Conservation (phyloP, 257 asterid genomes). For the Nicotiana benthamiana region DNA sequence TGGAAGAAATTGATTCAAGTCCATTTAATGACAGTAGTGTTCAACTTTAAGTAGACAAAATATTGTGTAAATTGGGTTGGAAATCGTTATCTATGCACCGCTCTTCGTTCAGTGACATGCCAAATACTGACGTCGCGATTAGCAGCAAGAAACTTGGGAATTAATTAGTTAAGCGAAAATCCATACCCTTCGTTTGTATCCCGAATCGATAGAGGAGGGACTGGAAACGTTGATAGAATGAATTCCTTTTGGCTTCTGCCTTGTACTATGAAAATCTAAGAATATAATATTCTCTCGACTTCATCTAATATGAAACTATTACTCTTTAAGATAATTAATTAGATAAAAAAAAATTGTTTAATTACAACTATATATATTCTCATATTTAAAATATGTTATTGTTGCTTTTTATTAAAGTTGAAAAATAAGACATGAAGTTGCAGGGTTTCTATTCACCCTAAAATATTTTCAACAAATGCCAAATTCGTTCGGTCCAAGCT, state of each 20-base stretch:
- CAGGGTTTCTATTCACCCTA: not conserved
- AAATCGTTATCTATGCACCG: not conserved
- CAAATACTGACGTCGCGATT: not conserved
- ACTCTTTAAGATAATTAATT: not conserved
- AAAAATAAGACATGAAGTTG: not conserved
- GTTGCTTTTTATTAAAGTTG: not conserved
- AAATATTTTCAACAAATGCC: too few relatives aligned
- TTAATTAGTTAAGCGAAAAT: too few relatives aligned
- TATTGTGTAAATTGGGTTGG: not conserved
- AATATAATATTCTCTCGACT: not conserved
- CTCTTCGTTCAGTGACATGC: not conserved
- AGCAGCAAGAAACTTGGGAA: too few relatives aligned
- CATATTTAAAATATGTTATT: too few relatives aligned
- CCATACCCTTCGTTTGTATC: too few relatives aligned
- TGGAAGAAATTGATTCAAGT: not conserved
- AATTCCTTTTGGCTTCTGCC: not conserved
- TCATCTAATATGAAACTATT: not conserved
- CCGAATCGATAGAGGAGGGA: not conserved
- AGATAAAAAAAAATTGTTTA: not conserved
- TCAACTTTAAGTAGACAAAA: not conserved
- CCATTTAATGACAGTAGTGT: not conserved
- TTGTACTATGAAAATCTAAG: not conserved
- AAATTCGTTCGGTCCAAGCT: too few relatives aligned
- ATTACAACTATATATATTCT: not conserved
- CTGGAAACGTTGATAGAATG: not conserved